Evolutionary conservation across 192 early-diverging fungal species (phyloP), one percentile per base, ranked within the genome.

Genomic region (Phycomyces nitens): DNA sequence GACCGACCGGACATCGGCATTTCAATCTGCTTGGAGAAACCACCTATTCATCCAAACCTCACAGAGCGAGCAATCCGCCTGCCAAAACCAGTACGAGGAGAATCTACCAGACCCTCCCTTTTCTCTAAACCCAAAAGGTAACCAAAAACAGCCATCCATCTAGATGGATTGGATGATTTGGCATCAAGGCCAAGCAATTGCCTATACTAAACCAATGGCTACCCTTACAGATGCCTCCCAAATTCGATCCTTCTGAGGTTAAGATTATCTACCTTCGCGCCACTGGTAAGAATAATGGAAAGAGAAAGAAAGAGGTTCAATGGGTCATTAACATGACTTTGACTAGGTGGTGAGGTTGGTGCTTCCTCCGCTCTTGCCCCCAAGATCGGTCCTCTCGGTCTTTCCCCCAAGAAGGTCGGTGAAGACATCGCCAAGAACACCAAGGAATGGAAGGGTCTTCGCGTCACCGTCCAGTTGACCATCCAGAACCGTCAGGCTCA

Each of bases 361-460:
- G 90, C 93, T 84, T 93, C 93, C 76, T 92, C 90, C 73, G 94
- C 94, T 50, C 87, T 99, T 54, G 57, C 64, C 34, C 66, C 97
- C 80, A 99, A 99, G 91, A 93, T 99, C 69, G 97, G 97, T 94
- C 97, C 97, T 74, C 92, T 99, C 72, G 97, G 97, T 96, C 82
- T 89, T 72, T 92, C 95, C 55, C 97, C 97, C 83, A 99, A 99
- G 89, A 99, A 99, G 88, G 91, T 96, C 58, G 97, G 97, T 87
- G 97, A 99, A 85, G 97, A 99, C 79, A 99, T 99, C 69, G 97
- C 97, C 85, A 99, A 99, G 89, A 94, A 90, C 70, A 99, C 97
- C 71, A 83, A 92, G 80, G 94, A 92, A 74, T 99, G 91, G 91
- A 99, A 99, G 88, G 96, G 96, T 85, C 88, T 99, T 62, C 87